A percentile compares a stretch with the other conserved stretches of the same genome.
These are phyloP conservation scores for Colletotrichum camelliae DNA, from an alignment of 2,329 filamentous ascomycete species.

Conservation along the genomic window DNA sequence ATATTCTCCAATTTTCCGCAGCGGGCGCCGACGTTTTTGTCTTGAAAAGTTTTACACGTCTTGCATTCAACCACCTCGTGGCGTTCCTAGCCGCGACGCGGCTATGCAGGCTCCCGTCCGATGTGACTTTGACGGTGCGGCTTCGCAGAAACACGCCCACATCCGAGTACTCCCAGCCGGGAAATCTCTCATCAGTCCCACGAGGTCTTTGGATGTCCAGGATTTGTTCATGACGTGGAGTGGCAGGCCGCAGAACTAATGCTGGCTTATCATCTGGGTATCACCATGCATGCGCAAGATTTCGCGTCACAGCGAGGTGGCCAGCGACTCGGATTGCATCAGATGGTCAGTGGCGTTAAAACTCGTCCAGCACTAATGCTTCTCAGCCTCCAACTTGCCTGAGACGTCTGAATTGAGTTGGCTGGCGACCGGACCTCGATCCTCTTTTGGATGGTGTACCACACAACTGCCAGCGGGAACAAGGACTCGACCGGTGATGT, in stretches of 20 bases:
- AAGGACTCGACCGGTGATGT: neutral
- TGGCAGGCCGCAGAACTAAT: neutral
- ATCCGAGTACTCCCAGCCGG: neutral
- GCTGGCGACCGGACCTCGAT: neutral
- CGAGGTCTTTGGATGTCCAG: neutral
- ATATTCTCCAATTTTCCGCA: neutral
- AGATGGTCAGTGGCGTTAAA: neutral
- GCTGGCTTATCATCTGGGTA: neutral
- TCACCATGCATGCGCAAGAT: neutral
- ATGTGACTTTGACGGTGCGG: neutral
- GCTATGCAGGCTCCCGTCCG: neutral
- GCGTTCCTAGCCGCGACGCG: neutral
- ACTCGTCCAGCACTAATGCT: neutral
- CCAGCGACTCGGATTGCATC: neutral
- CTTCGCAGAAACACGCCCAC: neutral
- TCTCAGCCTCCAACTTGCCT: neutral
- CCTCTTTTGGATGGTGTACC: conserved; percentile 12
- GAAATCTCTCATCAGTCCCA: neutral
- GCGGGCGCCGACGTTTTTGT: neutral
- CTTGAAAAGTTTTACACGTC: neutral
- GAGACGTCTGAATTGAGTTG: conserved; percentile 13
- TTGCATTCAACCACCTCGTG: neutral
- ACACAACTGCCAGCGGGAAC: neutral
- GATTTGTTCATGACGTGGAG: neutral
- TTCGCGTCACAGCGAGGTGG: neutral